Percentiles rank a stretch among this genome's conserved stretches.
Conservation (phyloP, 2,329 filamentous ascomycete species). For the Hymenoscyphus scutula region DNA sequence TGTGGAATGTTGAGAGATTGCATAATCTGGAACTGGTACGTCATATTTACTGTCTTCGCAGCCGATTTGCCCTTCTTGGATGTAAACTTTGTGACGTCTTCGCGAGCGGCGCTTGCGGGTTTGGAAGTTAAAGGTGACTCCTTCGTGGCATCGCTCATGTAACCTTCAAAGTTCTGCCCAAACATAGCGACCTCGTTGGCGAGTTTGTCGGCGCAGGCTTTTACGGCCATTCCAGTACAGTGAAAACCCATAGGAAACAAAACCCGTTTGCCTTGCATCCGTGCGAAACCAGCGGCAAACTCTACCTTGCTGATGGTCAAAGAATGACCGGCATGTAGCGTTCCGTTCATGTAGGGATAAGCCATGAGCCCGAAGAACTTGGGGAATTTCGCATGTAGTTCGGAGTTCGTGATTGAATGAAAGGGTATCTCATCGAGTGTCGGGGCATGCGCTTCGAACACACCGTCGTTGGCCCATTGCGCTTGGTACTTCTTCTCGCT, state of each 20-base stretch:
- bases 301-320: slow-evolving; percentile 94
- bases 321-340: slow-evolving; percentile 84
- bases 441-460: too few relatives aligned
- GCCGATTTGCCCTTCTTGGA: slow-evolving; percentile 91
- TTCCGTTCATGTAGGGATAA: slow-evolving; percentile 83
- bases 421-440: too few relatives aligned
- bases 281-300: slow-evolving; percentile 80
- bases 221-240: slow-evolving; percentile 97
- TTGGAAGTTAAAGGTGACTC: too few relatives aligned
- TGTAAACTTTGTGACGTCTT: slow-evolving; percentile 86
- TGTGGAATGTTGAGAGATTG: slow-evolving; percentile 77
- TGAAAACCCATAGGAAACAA: slow-evolving; percentile 94
- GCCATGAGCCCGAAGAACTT: slow-evolving; percentile 88
- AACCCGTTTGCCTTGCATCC: slow-evolving; percentile 85
- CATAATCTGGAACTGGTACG: slow-evolving; percentile 97
- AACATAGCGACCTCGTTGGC: slow-evolving; percentile 86
- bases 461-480: too few relatives aligned
- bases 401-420: too few relatives aligned
- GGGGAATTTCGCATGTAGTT: too few relatives aligned
- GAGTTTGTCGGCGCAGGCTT: slow-evolving; percentile 94
- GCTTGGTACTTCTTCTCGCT: too few relatives aligned
- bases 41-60: slow-evolving; percentile 86
- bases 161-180: slow-evolving; percentile 79
- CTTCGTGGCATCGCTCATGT: slow-evolving; percentile 65
- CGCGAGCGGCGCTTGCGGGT: too few relatives aligned